phyloP scores from a whole-genome alignment of 106 monocot species.

The Apostasia shenzhenica region DNA sequence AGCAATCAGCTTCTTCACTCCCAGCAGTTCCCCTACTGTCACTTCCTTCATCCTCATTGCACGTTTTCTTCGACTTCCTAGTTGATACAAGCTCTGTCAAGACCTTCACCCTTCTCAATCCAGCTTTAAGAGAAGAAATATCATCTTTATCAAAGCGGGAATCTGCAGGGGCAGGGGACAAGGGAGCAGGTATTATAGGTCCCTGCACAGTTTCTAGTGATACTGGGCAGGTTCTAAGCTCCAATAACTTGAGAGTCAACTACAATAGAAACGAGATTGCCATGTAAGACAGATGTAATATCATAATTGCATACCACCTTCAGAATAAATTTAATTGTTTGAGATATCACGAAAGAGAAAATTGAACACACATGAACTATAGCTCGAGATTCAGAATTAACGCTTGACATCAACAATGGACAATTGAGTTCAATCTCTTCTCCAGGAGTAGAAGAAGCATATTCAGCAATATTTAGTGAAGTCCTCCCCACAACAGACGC shows the following conservation, averaged over 20 bases:
- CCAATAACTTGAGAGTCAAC: conserved; percentile 58
- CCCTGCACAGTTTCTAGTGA: conserved; percentile 39
- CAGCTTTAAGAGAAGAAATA: conserved; percentile 69
- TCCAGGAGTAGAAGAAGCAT: conserved; percentile 41
- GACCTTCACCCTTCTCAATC: conserved; percentile 76
- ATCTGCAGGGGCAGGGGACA: conserved; percentile 26
- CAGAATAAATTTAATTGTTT: background rate
- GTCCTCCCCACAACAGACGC: conserved; percentile 50
- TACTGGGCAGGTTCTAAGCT: conserved; percentile 44
- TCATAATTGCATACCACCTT: background rate
- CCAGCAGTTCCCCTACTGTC: conserved; percentile 46
- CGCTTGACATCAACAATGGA: conserved; percentile 29
- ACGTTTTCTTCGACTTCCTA: conserved; percentile 40
- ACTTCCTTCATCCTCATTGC: conserved; percentile 55
- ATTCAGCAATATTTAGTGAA: conserved; percentile 69
- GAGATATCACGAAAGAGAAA: background rate
- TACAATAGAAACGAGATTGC: conserved; percentile 15
- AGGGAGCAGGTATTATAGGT: conserved; percentile 24
- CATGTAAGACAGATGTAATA: background rate
- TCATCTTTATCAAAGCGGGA: conserved; percentile 43
- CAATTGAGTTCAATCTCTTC: conserved; percentile 49
- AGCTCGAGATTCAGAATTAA: conserved; percentile 20
- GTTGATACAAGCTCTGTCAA: conserved; percentile 54
- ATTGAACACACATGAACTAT: conserved; percentile 41
- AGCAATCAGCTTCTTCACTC: conserved; percentile 50